Evolutionary conservation across 2,329 filamentous ascomycete species (phyloP).

Genomic region (Fusarium chlamydosporum): DNA sequence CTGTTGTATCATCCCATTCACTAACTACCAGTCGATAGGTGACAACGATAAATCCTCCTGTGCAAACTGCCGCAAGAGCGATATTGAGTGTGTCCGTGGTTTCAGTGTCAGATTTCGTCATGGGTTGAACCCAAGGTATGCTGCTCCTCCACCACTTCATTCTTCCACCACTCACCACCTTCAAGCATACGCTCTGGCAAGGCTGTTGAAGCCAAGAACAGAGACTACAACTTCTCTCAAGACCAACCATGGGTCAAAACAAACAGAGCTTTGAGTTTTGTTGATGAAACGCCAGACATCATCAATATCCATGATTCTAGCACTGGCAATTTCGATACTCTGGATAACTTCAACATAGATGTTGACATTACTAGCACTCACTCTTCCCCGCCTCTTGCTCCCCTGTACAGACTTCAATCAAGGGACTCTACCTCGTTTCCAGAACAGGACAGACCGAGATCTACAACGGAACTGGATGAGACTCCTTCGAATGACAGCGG

Average conservation of each 20-base stretch:
- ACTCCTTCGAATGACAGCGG: constrained; percentile 14
- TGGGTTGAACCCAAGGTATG: constrained; percentile 49
- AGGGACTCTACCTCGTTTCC: constrained; percentile 9
- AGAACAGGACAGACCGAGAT: constrained; percentile 15
- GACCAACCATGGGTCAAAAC: constrained; percentile 51
- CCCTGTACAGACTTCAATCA: constrained; percentile 15
- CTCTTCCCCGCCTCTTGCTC: constrained; percentile 24
- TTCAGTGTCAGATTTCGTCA: constrained; percentile 51
- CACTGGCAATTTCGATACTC: constrained; percentile 31
- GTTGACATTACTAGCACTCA: constrained; percentile 22
- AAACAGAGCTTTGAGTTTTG: constrained; percentile 48
- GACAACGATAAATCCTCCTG: constrained; percentile 42
- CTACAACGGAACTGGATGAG: not conserved
- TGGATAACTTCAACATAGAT: constrained; percentile 22
- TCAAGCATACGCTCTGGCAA: constrained; percentile 43
- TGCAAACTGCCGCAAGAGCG: constrained; percentile 49
- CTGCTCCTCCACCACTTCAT: not conserved
- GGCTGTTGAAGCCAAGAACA: constrained; percentile 33
- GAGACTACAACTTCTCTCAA: constrained; percentile 46
- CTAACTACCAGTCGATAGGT: constrained; percentile 21
- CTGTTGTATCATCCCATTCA: not conserved
- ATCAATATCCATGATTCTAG: constrained; percentile 49
- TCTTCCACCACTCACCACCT: constrained; percentile 1
- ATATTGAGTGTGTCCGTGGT: constrained; percentile 49
- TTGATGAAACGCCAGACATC: constrained; percentile 52